Percentiles rank a stretch among this genome's conserved stretches.
Evolutionary conservation across 1,284 basidiomycete genomes (phyloP).

Genomic region (Filobasidium uniguttulatum): DNA sequence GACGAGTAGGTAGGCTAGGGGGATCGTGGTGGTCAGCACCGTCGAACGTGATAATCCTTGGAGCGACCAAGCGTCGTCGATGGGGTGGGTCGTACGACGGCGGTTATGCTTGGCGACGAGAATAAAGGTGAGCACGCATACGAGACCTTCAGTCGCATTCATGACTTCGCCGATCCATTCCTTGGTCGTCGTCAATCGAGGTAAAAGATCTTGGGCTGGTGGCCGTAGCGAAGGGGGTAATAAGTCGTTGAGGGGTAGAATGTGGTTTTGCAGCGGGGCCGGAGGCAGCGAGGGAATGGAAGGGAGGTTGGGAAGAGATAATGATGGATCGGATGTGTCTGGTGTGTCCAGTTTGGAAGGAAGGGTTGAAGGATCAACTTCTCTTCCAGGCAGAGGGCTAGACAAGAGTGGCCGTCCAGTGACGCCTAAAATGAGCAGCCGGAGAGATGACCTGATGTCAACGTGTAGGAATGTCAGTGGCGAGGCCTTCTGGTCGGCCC

Average conservation of each 20-base stretch:
- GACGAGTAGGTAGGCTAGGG: slow-evolving; percentile 48
- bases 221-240: slow-evolving; percentile 27
- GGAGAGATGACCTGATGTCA: slow-evolving; percentile 51
- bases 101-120: background rate
- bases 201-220: slow-evolving; percentile 26
- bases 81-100: background rate
- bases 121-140: slow-evolving; percentile 6
- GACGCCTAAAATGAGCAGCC: slow-evolving; percentile 53
- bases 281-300: slow-evolving; percentile 32
- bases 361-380: slow-evolving; percentile 59
- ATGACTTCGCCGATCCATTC: slow-evolving; percentile 28
- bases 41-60: background rate
- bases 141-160: slow-evolving; percentile 19
- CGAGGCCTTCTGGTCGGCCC: background rate
- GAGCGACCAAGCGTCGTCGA: no score
- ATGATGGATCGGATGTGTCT: slow-evolving; percentile 40
- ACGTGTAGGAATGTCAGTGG: background rate
- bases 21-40: slow-evolving; percentile 3
- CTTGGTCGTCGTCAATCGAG: slow-evolving; percentile 17
- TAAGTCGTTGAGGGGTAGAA: slow-evolving; percentile 24
- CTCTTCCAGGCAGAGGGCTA: slow-evolving; percentile 67
- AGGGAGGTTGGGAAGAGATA: slow-evolving; percentile 4
- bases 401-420: slow-evolving; percentile 60
- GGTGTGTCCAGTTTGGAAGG: slow-evolving; percentile 43
- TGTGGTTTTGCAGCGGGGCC: slow-evolving; percentile 43